Percentiles rank a stretch among this genome's conserved stretches.
phyloP scores from a whole-genome alignment of 1,284 basidiomycete species.

The Naganishia sp. region DNA sequence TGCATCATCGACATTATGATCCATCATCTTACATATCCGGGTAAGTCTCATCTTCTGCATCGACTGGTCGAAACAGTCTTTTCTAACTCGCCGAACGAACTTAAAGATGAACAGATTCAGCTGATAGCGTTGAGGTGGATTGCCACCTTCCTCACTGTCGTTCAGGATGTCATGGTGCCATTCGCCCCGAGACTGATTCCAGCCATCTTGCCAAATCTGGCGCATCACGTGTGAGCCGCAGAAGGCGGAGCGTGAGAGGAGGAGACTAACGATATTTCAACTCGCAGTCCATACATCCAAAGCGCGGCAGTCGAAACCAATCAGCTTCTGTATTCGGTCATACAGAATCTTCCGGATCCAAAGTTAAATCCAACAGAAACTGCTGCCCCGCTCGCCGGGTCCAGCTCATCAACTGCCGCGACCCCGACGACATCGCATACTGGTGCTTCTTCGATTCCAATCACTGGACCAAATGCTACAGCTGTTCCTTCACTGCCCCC shows the following conservation, averaged over 20 bases:
- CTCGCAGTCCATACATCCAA: conserved; percentile 70
- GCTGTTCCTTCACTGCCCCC: conserved; percentile 11
- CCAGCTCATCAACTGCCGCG: conserved; percentile 31
- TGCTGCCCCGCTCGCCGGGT: conserved; percentile 27
- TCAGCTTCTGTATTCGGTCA: conserved; percentile 76
- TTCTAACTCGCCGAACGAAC: too few relatives aligned
- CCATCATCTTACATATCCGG: conserved; percentile 80
- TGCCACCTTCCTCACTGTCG: conserved; percentile 83
- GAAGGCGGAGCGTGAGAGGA: neutral
- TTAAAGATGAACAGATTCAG: conserved; percentile 81
- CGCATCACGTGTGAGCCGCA: conserved; percentile 67
- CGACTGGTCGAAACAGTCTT: too few relatives aligned
- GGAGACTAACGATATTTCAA: neutral
- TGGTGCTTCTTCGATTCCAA: conserved; percentile 17
- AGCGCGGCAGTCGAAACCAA: conserved; percentile 84
- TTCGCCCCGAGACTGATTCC: conserved; percentile 92
- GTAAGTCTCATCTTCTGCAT: conserved; percentile 58
- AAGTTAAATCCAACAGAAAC: conserved; percentile 35
- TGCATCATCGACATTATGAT: conserved; percentile 93
- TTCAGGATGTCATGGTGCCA: conserved; percentile 86
- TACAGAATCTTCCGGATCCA: conserved; percentile 76
- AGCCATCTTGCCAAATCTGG: conserved; percentile 89
- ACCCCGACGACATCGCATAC: conserved; percentile 33
- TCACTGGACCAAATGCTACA: neutral
- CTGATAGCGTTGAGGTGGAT: conserved; percentile 89